Percentiles rank a stretch among this genome's conserved stretches.
Evolutionary conservation across 2,329 filamentous ascomycete species (phyloP).

Genomic region (Teratosphaeria pseudoeucalypti): DNA sequence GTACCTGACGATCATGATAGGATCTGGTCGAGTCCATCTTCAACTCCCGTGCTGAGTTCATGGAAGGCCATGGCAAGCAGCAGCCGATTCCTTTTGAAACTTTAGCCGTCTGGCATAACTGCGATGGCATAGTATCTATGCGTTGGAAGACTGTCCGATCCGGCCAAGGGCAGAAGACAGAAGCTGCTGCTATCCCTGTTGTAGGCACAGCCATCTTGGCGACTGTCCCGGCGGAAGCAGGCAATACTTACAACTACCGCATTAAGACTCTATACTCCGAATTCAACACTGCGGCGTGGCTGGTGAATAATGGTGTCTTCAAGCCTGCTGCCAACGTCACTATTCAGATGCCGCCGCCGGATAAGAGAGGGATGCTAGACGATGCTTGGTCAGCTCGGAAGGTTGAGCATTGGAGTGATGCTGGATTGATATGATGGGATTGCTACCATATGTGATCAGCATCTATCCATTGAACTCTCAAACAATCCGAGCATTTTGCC

Average conservation of each 20-base stretch:
- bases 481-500: not conserved
- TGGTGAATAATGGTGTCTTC: slow-evolving; percentile 14
- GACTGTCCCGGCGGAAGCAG: slow-evolving; percentile 10
- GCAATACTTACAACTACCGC: slow-evolving; percentile 10
- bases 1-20: not conserved
- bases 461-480: not conserved
- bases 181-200: slow-evolving; percentile 16
- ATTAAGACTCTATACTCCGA: slow-evolving; percentile 16
- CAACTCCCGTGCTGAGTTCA: slow-evolving; percentile 9
- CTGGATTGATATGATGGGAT: not conserved
- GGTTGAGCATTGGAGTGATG: not conserved
- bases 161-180: slow-evolving; percentile 15
- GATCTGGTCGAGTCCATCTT: slow-evolving; percentile 12
- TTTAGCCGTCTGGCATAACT: slow-evolving; percentile 17
- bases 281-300: slow-evolving; percentile 19
- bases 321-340: slow-evolving; percentile 4
- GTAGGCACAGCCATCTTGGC: slow-evolving; percentile 14
- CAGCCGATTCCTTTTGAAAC: slow-evolving; percentile 16
- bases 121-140: slow-evolving; percentile 15
- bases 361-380: not conserved
- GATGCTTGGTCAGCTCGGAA: not conserved
- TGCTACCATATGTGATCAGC: not conserved
- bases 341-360: not conserved
- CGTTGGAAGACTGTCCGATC: slow-evolving; percentile 18
- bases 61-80: slow-evolving; percentile 16